These are phyloP conservation scores for Coemansia sp. DNA, from an alignment of 192 early-diverging fungal genomes.

Conservation along the genomic window DNA sequence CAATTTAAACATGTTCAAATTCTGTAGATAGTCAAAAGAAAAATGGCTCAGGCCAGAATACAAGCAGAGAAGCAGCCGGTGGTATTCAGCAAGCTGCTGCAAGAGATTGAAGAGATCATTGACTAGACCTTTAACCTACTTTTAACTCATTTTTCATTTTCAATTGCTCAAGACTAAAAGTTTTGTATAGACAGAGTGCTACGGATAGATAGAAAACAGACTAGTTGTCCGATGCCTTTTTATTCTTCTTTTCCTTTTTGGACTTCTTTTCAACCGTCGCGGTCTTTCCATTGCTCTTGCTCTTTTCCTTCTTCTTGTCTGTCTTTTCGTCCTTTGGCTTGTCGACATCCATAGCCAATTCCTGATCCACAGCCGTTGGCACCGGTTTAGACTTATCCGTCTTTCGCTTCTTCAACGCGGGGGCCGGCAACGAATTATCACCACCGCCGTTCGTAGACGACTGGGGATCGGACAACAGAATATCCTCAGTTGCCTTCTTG, in stretches of 20 bases:
- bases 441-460: too few species aligned
- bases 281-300: constrained; percentile 15
- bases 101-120: not conserved
- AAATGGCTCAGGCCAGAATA: not conserved
- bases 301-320: constrained; percentile 18
- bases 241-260: constrained; percentile 18
- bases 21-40: not conserved
- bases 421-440: not conserved
- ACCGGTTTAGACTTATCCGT: not conserved
- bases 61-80: constrained; percentile 1
- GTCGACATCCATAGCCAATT: constrained; percentile 6
- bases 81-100: not conserved
- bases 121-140: not conserved
- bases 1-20: too few species aligned
- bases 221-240: constrained; percentile 4
- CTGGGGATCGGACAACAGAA: not conserved
- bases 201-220: not conserved
- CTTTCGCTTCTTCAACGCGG: not conserved
- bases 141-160: not conserved
- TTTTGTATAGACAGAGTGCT: not conserved
- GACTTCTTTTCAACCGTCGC: constrained; percentile 11
- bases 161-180: not conserved
- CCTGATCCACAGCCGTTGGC: not conserved
- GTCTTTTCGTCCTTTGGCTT: not conserved
- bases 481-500: not conserved